Conservation (phyloP, 257 asterid genomes). For the Thymus mandschuricus region DNA sequence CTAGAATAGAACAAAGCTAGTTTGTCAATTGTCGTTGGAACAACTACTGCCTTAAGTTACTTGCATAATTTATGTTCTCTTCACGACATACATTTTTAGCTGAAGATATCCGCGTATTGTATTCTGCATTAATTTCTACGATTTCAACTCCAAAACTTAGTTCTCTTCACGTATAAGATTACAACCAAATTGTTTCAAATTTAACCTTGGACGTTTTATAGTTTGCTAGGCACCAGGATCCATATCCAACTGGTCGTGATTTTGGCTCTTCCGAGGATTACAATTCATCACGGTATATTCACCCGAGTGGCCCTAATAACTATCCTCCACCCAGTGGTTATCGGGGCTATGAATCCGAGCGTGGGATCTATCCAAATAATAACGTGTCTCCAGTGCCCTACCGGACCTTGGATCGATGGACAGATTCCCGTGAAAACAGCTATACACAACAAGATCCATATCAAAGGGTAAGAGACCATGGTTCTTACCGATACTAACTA, state of each 20-base stretch:
- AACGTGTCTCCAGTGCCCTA: conserved; percentile 49
- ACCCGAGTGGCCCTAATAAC: conserved; percentile 40
- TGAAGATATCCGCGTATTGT: neutral
- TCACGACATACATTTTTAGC: neutral
- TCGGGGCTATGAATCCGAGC: conserved; percentile 38
- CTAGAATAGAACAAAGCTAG: neutral
- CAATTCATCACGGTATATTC: conserved; percentile 42
- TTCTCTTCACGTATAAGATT: neutral
- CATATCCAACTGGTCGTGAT: conserved; percentile 45
- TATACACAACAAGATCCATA: conserved; percentile 45
- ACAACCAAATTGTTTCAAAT: conserved; percentile 15
- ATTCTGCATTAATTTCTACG: neutral
- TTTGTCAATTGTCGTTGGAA: conserved; percentile 1
- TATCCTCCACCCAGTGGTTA: conserved; percentile 44
- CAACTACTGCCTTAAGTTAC: neutral
- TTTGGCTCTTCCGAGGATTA: conserved; percentile 45
- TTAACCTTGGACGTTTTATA: conserved; percentile 28
- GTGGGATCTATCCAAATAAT: conserved; percentile 33
- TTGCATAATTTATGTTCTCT: neutral
- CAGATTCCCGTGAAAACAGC: conserved; percentile 34
- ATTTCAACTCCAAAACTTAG: neutral
- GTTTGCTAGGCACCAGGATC: conserved; percentile 52
- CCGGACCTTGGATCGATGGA: conserved; percentile 35
- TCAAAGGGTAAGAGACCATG: conserved; percentile 48
- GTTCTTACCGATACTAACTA: conserved; percentile 50